These are phyloP conservation scores for Xylaria hypoxylon DNA, from an alignment of 2,329 filamentous ascomycete species.

Conservation along the genomic window DNA sequence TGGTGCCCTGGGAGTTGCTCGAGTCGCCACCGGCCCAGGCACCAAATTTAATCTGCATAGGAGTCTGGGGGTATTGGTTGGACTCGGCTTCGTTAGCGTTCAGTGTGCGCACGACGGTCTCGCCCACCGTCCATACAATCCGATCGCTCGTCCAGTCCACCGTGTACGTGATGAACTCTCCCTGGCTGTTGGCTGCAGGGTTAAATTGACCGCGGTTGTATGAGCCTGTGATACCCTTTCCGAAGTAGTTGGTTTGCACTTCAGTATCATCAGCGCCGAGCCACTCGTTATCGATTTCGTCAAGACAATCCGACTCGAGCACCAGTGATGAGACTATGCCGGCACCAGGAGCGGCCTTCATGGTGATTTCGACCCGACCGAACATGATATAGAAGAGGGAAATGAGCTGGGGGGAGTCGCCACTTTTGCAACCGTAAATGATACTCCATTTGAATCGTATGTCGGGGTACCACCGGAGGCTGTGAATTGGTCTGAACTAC, in stretches of 20 bases:
- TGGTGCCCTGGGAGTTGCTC: slow-evolving; percentile 81
- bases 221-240: slow-evolving; percentile 85
- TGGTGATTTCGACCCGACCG: slow-evolving; percentile 84
- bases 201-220: slow-evolving; percentile 92
- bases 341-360: slow-evolving; percentile 87
- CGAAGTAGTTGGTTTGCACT: slow-evolving; percentile 98
- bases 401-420: slow-evolving; percentile 86
- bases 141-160: slow-evolving; percentile 90
- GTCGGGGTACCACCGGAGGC: slow-evolving; percentile 73
- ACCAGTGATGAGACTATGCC: slow-evolving; percentile 96
- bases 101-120: slow-evolving; percentile 80
- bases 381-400: slow-evolving; percentile 99
- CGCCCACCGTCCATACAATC: slow-evolving; percentile 88
- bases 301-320: slow-evolving; percentile 88
- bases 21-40: slow-evolving; percentile 92
- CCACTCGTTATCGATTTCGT: slow-evolving; percentile 99
- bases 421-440: slow-evolving; percentile 81
- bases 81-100: slow-evolving; percentile 74
- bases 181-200: slow-evolving; percentile 75
- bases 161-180: slow-evolving; percentile 84
- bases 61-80: slow-evolving; percentile 90
- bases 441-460: slow-evolving; percentile 81
- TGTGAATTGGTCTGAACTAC: slow-evolving; percentile 82
- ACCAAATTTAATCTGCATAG: slow-evolving; percentile 94
- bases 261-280: slow-evolving; percentile 79